Evolutionary conservation across 768 basidiomycete genomes (phyloP).

Genomic region (Tricholoma flavovirens): DNA sequence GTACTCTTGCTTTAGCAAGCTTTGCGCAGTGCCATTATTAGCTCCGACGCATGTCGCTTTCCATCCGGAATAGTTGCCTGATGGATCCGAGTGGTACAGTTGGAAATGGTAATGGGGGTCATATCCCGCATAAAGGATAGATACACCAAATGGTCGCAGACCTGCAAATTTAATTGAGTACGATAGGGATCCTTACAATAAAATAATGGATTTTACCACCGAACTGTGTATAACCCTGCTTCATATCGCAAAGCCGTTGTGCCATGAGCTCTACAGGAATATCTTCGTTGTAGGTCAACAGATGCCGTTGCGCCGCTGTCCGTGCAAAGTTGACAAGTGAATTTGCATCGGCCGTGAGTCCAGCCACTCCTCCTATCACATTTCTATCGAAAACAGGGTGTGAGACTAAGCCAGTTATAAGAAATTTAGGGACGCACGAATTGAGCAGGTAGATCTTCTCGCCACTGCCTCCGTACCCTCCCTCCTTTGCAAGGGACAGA

Average conservation of each 20-base stretch:
- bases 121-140: slow-evolving; percentile 93
- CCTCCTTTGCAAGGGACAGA: slow-evolving; percentile 77
- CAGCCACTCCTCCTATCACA: slow-evolving; percentile 92
- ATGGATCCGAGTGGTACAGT: slow-evolving; percentile 96
- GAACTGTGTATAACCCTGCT: slow-evolving; percentile 97
- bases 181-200: neutral
- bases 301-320: slow-evolving; percentile 82
- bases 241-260: slow-evolving; percentile 91
- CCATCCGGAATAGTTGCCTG: slow-evolving; percentile 97
- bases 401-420: neutral
- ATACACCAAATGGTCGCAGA: slow-evolving; percentile 97
- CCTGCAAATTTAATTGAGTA: slow-evolving; percentile 38
- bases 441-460: slow-evolving; percentile 98
- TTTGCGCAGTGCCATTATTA: slow-evolving; percentile 94
- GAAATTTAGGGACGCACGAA: slow-evolving; percentile 47
- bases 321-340: slow-evolving; percentile 94
- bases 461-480: slow-evolving; percentile 90
- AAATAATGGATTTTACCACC: slow-evolving; percentile 57
- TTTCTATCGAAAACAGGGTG: slow-evolving; percentile 49
- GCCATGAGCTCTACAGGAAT: slow-evolving; percentile 96
- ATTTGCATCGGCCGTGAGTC: slow-evolving; percentile 95
- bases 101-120: slow-evolving; percentile 96
- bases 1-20: slow-evolving; percentile 95
- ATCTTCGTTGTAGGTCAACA: slow-evolving; percentile 91
- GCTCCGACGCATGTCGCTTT: slow-evolving; percentile 99